These are phyloP conservation scores for Clarireedia homoeocarpa DNA, from an alignment of 2,329 filamentous ascomycete species.

Conservation along the genomic window DNA sequence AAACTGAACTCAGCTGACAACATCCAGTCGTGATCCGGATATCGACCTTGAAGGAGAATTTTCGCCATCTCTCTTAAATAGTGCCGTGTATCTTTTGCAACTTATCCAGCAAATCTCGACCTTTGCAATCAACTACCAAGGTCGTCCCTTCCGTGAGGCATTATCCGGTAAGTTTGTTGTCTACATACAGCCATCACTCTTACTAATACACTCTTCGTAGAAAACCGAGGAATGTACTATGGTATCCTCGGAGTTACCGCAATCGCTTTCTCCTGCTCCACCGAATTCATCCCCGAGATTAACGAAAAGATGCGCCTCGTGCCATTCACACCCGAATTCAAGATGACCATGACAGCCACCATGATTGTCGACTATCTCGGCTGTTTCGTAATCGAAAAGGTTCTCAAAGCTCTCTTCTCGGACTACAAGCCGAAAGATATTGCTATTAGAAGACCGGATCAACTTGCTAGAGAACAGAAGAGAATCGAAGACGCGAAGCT, in stretches of 20 bases:
- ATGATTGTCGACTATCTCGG: conserved; percentile 85
- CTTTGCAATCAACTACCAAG: conserved; percentile 99
- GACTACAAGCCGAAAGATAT: conserved; percentile 94
- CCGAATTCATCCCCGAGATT: conserved; percentile 90
- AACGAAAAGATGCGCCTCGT: conserved; percentile 91
- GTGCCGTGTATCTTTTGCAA: conserved; percentile 91
- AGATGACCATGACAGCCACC: conserved; percentile 69
- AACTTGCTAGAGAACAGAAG: conserved; percentile 66
- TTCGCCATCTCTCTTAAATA: conserved; percentile 86
- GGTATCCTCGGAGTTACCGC: conserved; percentile 83
- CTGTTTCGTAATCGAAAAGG: conserved; percentile 82
- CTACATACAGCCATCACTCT: neutral
- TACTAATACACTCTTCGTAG: conserved; percentile 12
- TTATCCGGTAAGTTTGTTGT: conserved; percentile 49
- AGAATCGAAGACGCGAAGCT: conserved; percentile 54
- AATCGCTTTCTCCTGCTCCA: conserved; percentile 89
- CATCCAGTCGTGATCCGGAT: conserved; percentile 43
- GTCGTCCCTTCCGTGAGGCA: conserved; percentile 91
- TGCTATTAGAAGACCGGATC: conserved; percentile 75
- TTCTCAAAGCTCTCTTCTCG: conserved; percentile 77
- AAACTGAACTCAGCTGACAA: conserved; percentile 18
- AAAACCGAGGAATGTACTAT: conserved; percentile 95
- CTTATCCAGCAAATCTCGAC: conserved; percentile 98
- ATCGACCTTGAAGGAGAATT: conserved; percentile 95
- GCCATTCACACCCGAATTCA: conserved; percentile 83